These are phyloP conservation scores for Rhodotorula sp. DNA, from an alignment of 1,284 basidiomycete species.

Conservation along the genomic window DNA sequence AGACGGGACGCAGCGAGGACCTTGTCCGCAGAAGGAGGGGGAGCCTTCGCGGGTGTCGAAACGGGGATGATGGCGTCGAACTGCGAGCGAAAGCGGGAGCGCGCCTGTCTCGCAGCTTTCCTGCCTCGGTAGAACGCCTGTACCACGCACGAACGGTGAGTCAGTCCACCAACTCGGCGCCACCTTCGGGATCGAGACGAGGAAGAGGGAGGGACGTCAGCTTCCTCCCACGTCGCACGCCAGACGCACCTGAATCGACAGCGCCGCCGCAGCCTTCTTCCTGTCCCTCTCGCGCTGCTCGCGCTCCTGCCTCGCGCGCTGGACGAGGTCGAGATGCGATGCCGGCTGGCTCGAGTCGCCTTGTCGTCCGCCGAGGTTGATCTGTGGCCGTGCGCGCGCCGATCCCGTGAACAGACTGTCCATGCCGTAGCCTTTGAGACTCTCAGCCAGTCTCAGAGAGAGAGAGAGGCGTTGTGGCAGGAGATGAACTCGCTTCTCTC, in stretches of 20 bases:
- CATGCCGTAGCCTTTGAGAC: background rate
- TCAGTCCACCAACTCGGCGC: background rate
- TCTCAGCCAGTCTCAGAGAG: background rate
- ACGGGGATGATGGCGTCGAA: conserved; percentile 53
- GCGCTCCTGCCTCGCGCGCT: conserved; percentile 61
- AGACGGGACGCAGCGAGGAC: conserved; percentile 33
- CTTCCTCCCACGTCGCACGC: conserved; percentile 4
- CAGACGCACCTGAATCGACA: conserved; percentile 67
- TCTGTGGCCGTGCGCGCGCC: conserved; percentile 57
- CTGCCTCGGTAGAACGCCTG: conserved; percentile 51
- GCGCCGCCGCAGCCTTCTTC: conserved; percentile 59
- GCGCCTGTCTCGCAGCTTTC: conserved; percentile 51
- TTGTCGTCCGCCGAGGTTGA: conserved; percentile 62
- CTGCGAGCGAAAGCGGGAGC: conserved; percentile 52
- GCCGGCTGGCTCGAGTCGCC: conserved; percentile 45
- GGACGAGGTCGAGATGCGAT: conserved; percentile 58
- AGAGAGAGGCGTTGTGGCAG: background rate
- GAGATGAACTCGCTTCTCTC: background rate
- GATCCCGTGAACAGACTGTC: conserved; percentile 46
- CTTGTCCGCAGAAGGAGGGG: background rate
- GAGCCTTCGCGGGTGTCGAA: background rate
- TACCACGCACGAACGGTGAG: too few species aligned
- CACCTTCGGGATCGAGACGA: background rate
- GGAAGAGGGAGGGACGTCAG: background rate
- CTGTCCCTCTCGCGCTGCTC: conserved; percentile 60